Evolutionary conservation across 768 basidiomycete species (phyloP).

Genomic region (Leccinum variicolor): DNA sequence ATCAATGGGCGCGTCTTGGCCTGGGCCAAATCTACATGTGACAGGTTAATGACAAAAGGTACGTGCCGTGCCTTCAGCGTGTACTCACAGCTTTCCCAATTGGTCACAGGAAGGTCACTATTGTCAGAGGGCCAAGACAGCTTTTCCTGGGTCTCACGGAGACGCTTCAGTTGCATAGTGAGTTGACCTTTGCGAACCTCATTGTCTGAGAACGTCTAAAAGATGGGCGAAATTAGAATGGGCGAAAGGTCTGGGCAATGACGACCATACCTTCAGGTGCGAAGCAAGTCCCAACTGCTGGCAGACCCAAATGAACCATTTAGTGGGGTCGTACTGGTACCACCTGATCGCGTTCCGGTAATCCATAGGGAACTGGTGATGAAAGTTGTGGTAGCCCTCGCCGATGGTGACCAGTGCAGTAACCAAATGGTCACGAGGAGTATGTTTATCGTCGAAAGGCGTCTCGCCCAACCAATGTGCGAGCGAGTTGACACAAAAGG

Average conservation of each 20-base stretch:
- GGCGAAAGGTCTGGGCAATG: not conserved
- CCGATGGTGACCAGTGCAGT: constrained; percentile 91
- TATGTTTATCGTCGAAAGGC: constrained; percentile 94
- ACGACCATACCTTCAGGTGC: constrained; percentile 48
- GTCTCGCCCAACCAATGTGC: constrained; percentile 95
- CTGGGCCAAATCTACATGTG: constrained; percentile 67
- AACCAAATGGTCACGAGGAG: constrained; percentile 83
- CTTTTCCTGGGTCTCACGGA: constrained; percentile 72
- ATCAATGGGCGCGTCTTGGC: constrained; percentile 75
- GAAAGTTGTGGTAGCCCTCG: constrained; percentile 98
- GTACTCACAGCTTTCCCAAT: constrained; percentile 79
- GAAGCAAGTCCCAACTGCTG: constrained; percentile 47
- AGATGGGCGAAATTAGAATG: not conserved
- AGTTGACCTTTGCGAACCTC: constrained; percentile 84
- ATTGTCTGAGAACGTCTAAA: constrained; percentile 58
- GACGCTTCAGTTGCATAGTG: constrained; percentile 90
- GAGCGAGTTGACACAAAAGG: constrained; percentile 95
- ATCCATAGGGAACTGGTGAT: constrained; percentile 96
- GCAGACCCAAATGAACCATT: constrained; percentile 74
- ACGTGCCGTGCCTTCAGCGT: not conserved
- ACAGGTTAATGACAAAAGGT: not conserved
- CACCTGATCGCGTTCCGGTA: constrained; percentile 93
- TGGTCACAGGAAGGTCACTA: constrained; percentile 74
- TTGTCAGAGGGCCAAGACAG: constrained; percentile 78
- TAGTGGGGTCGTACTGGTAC: constrained; percentile 91